phyloP scores from a whole-genome alignment of 169 alveolate species.

The Babesia ovis region DNA sequence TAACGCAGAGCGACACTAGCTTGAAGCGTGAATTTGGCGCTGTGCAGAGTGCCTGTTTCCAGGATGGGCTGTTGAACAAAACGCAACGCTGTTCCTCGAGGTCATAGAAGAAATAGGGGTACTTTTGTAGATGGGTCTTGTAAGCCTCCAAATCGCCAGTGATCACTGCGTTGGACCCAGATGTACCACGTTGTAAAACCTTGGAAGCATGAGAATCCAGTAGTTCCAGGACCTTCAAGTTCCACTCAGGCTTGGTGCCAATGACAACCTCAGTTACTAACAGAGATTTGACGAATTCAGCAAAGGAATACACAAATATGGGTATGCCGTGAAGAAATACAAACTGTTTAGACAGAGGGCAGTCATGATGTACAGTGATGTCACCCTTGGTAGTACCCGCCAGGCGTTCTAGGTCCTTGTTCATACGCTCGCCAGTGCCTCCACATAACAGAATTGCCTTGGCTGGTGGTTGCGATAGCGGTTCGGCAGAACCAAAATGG shows the following conservation, averaged over 20 bases:
- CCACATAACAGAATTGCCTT: conserved; percentile 61
- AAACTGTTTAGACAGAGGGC: conserved; percentile 55
- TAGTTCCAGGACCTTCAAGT: conserved; percentile 31
- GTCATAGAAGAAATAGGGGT: conserved; percentile 16
- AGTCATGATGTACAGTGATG: background rate
- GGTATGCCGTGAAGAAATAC: conserved; percentile 47
- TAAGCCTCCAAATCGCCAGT: background rate
- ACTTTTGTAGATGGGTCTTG: background rate
- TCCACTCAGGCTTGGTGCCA: conserved; percentile 58
- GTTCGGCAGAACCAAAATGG: background rate
- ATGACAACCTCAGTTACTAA: conserved; percentile 34
- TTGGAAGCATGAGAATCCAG: conserved; percentile 1
- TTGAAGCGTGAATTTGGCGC: background rate
- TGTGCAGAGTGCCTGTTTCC: background rate
- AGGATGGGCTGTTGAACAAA: background rate
- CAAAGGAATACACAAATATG: conserved; percentile 48
- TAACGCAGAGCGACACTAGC: conserved; percentile 25
- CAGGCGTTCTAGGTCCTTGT: background rate
- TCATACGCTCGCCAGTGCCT: conserved; percentile 51
- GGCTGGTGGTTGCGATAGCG: background rate
- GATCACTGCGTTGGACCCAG: background rate
- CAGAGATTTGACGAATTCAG: conserved; percentile 45
- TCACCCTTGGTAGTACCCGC: conserved; percentile 16
- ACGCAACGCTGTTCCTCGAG: conserved; percentile 13
- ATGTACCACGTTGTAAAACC: background rate